Base-by-base conservation (phyloP, 371 early-diverging fungal genomes). In the Coemansia sp. region DNA sequence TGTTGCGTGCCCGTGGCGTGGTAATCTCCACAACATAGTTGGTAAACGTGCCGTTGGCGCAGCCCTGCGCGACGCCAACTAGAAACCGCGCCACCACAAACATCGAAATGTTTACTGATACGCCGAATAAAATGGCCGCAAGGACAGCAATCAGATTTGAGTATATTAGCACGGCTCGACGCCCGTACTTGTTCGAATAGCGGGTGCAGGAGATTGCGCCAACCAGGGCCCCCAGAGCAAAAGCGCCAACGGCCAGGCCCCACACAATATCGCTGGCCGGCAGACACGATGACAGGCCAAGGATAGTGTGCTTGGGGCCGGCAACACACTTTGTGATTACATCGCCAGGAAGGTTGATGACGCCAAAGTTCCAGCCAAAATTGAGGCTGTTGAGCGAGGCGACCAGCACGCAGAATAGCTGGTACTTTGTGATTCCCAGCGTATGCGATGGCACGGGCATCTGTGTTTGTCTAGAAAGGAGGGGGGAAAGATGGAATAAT, bases 1-100 rank as follows among this genome's bases (percentile, higher is more conserved):
- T 81, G 34, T 92, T 94, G 61, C 93, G 84, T 12, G 78, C 77
- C 16, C 79, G 72, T 1, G 83, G 79, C 1, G 93, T 90, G 1
- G 93, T 74, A 16, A 94, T 84, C 67, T 93, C 92, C 16, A 85
- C 84, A 41, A 94, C 81, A 62, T 94, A 96, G 16, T 83, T 82
- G 10, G 92, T 84, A 6, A 91, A 89, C 8, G 85, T 85, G 11
- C 86, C 88, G 16, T 91, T 86, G 42, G 87, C 85, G 30, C 89
- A 77, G 14, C 96, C 96, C 54, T 86, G 80, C 4, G 86, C 93
- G 39, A 91, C 69, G 38, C 98, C 98, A 40, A 84, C 80, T 26
- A 93, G 61, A 57, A 94, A 79, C 40, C 98, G 86, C 0, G 89
- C 94, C 30, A 88, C 12, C 39, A 82, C 84, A 45, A 94, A 82